phyloP scores from a whole-genome alignment of 1,284 basidiomycete species.

The Pholiota adiposa region DNA sequence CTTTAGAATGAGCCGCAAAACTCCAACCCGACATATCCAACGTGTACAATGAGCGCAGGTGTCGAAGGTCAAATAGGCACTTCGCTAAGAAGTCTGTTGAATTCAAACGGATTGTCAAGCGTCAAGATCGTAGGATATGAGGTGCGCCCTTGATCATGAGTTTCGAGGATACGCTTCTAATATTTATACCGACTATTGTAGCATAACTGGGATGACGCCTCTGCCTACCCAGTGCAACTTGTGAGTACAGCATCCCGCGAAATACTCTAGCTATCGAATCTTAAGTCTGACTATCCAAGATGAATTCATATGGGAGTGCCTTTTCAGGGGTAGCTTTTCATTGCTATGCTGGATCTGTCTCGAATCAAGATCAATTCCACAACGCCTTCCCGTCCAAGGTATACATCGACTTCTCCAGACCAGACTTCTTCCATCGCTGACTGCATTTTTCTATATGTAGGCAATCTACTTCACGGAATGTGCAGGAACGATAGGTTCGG shows the following conservation, averaged over 20 bases:
- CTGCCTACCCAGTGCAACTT: constrained; percentile 49
- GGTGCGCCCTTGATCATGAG: constrained; percentile 11
- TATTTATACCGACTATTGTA: constrained; percentile 17
- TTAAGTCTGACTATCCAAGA: constrained; percentile 23
- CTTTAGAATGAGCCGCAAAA: constrained; percentile 57
- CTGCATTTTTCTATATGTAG: constrained; percentile 18
- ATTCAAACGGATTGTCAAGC: constrained; percentile 49
- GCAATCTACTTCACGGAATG: constrained; percentile 53
- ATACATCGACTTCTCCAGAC: constrained; percentile 5
- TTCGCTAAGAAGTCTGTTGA: constrained; percentile 47
- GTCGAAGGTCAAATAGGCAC: constrained; percentile 50
- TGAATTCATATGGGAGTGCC: constrained; percentile 45
- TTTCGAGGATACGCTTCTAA: not conserved
- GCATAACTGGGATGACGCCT: constrained; percentile 59
- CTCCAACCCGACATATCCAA: constrained; percentile 56
- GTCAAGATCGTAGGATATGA: constrained; percentile 54
- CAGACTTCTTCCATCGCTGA: not conserved
- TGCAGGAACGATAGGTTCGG: constrained; percentile 54
- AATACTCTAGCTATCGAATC: not conserved
- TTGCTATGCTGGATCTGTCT: constrained; percentile 53
- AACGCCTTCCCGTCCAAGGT: constrained; percentile 50
- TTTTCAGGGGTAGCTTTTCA: constrained; percentile 58
- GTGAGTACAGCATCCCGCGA: constrained; percentile 15
- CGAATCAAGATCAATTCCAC: constrained; percentile 47
- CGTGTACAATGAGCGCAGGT: constrained; percentile 44